Base-by-base conservation (phyloP, 1,139 yeast species). In the Geotrichum bryndzae region DNA sequence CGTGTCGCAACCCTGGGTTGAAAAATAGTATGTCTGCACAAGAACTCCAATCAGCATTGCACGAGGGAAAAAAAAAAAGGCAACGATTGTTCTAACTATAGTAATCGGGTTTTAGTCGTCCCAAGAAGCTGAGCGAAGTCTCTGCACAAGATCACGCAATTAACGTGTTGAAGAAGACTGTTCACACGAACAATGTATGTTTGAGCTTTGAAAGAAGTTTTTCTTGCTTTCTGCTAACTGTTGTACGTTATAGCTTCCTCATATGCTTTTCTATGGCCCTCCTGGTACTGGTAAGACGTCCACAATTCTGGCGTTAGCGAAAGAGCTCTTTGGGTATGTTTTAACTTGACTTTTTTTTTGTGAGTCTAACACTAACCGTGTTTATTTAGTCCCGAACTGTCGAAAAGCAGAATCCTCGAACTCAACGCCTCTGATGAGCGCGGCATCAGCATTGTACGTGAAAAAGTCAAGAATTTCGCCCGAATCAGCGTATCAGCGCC, bases 261-360 rank as follows among this genome's bases (percentile, higher is more conserved):
- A 94, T 73, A 90, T 92, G 96, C 77, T 94, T 57, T 92, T 92
- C 76, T 92, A 92, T 72, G 98, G 98, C 0, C 97, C 98, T 6
- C 97, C 98, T 58, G 98, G 98, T 41, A 92, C 98, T 0, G 98
- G 98, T 65, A 92, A 92, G 71, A 92, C 98, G 0, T 90, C 97
- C 0, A 92, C 98, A 0, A 87, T 92, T 57, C 77, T 92, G 59
- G 97, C 97, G 1, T 78, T 92, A 66, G 92, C 97, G 0, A 87
- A 85, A 69, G 92, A 90, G 70, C 76, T 92, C 56, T 92, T 84
- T 71, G 97, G 90, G 63, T 61, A 46, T 15, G 61, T 59, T 29
- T n/a, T 51, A 8, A 8, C 31, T 1, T 27, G 13, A 35, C n/a
- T 27, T 46, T 29, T n/a, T 5, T 41, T 52, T 29, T 51, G 6